A percentile compares a stretch with the other conserved stretches of the same genome.
Evolutionary conservation across 495 filamentous ascomycete genomes (phyloP).

Genomic region (Stereocaulon alpinum): DNA sequence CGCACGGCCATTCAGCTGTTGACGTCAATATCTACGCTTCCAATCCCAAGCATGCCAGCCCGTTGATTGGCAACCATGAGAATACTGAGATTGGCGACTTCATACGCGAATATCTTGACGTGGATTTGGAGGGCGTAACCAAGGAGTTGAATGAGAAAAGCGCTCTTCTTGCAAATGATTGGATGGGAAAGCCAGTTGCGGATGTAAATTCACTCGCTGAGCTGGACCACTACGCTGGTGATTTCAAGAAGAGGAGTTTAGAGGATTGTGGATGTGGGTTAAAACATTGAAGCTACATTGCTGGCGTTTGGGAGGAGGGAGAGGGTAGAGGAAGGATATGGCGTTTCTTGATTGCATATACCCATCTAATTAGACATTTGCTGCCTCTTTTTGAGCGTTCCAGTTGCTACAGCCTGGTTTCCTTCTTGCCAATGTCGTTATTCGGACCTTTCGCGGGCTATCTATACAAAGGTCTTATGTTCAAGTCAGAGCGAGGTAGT

Average conservation of each 20-base stretch:
- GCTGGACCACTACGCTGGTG: constrained; percentile 41
- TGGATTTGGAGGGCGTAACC: constrained; percentile 69
- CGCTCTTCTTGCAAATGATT: constrained; percentile 24
- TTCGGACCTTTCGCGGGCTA: too few species aligned
- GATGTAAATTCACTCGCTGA: constrained; percentile 30
- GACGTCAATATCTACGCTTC: constrained; percentile 90
- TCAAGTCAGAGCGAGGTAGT: too few species aligned
- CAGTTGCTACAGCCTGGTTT: too few species aligned
- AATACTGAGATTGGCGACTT: constrained; percentile 88
- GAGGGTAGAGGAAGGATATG: neutral
- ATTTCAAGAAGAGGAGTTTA: constrained; percentile 29
- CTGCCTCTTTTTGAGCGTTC: too few species aligned
- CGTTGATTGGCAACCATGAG: constrained; percentile 75
- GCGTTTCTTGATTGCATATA: neutral
- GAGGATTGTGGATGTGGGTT: constrained; percentile 35
- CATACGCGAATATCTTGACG: constrained; percentile 63
- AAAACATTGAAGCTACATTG: neutral
- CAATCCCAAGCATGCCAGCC: constrained; percentile 33
- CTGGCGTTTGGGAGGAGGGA: neutral
- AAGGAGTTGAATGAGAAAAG: constrained; percentile 55
- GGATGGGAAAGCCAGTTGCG: constrained; percentile 37
- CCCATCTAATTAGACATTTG: neutral
- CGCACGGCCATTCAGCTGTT: constrained; percentile 73
- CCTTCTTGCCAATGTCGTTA: too few species aligned
- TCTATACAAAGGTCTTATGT: too few species aligned